phyloP scores from a whole-genome alignment of 2,329 filamentous ascomycete species.

The Taxawa tesnikishii region DNA sequence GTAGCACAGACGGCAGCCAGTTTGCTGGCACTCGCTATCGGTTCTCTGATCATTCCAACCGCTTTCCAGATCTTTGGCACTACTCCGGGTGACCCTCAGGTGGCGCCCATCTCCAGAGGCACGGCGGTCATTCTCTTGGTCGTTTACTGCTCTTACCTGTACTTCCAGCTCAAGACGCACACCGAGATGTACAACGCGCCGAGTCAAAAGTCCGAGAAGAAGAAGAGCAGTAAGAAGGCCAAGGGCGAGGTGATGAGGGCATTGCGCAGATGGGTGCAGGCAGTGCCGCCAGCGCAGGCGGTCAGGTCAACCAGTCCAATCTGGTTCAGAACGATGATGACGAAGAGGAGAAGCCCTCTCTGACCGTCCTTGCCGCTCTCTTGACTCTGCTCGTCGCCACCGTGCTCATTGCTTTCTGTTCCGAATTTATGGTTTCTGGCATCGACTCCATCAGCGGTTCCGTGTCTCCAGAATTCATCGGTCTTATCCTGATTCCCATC shows the following conservation, averaged over 20 bases:
- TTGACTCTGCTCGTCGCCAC: slow-evolving; percentile 61
- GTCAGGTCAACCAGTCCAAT: slow-evolving; percentile 37
- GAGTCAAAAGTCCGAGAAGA: slow-evolving; percentile 62
- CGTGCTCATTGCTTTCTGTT: slow-evolving; percentile 67
- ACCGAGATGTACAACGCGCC: slow-evolving; percentile 66
- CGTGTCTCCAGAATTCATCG: slow-evolving; percentile 49
- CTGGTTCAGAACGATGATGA: slow-evolving; percentile 35
- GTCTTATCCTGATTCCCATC: slow-evolving; percentile 51
- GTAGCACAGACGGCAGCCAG: slow-evolving; percentile 84
- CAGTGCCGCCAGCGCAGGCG: slow-evolving; percentile 37
- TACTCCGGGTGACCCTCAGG: slow-evolving; percentile 18
- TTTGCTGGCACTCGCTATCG: slow-evolving; percentile 65
- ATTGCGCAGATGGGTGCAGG: slow-evolving; percentile 41
- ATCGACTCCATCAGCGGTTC: slow-evolving; percentile 41
- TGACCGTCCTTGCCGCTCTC: slow-evolving; percentile 61
- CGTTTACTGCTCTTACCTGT: slow-evolving; percentile 72
- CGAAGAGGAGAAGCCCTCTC: slow-evolving; percentile 60
- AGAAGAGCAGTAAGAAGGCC: slow-evolving; percentile 30
- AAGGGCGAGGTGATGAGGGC: slow-evolving; percentile 37
- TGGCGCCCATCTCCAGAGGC: slow-evolving; percentile 48
- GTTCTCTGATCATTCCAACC: slow-evolving; percentile 77
- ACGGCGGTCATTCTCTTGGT: slow-evolving; percentile 70
- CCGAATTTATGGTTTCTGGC: slow-evolving; percentile 51
- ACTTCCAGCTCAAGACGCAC: slow-evolving; percentile 88
- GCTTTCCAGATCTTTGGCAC: slow-evolving; percentile 54